These are phyloP conservation scores for Actinomucor elegans DNA, from an alignment of 371 early-diverging fungal species.

Conservation along the genomic window DNA sequence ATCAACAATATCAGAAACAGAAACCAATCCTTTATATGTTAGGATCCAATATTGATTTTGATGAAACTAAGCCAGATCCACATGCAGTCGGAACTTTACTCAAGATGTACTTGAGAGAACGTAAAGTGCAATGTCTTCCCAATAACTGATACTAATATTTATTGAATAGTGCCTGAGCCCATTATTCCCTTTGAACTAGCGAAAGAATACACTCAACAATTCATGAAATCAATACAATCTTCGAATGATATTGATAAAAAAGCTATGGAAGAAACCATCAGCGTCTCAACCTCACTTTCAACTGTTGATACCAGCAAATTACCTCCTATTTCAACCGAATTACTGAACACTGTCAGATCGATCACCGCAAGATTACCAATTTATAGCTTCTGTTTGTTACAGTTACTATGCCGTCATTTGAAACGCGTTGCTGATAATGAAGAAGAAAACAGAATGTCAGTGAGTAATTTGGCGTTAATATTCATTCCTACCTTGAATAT, in stretches of 20 bases:
- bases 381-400: slow-evolving; percentile 56
- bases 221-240: slow-evolving; percentile 12
- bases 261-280: slow-evolving; percentile 12
- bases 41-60: slow-evolving; percentile 58
- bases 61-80: slow-evolving; percentile 59
- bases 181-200: slow-evolving; percentile 34
- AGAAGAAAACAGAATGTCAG: slow-evolving; percentile 73
- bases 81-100: slow-evolving; percentile 82
- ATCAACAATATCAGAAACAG: not conserved
- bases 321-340: slow-evolving; percentile 21
- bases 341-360: slow-evolving; percentile 19
- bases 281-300: not conserved
- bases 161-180: slow-evolving; percentile 41
- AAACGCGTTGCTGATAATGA: slow-evolving; percentile 63
- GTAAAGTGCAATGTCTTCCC: slow-evolving; percentile 36
- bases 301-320: slow-evolving; percentile 6
- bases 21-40: no score
- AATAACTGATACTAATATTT: not conserved
- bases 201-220: slow-evolving; percentile 25
- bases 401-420: slow-evolving; percentile 61
- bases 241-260: slow-evolving; percentile 1
- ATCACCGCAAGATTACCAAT: slow-evolving; percentile 57
- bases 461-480: slow-evolving; percentile 77
- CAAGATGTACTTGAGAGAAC: slow-evolving; percentile 81
- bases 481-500: slow-evolving; percentile 81